phyloP scores from a whole-genome alignment of 495 filamentous ascomycete species.

The Cenococcum geophilum region DNA sequence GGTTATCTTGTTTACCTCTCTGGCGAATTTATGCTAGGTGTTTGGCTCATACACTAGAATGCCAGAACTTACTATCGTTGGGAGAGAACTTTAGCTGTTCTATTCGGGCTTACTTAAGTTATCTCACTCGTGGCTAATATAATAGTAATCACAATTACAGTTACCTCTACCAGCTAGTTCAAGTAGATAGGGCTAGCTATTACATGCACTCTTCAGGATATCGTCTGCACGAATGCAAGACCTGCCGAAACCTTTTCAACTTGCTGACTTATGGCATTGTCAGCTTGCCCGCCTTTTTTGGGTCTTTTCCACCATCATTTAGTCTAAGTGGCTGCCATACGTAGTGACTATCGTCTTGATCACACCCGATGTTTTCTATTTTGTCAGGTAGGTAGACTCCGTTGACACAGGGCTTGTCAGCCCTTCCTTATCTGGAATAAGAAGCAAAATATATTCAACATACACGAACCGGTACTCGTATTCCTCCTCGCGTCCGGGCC shows the following conservation, averaged over 20 bases:
- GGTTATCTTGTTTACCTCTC: conserved; percentile 8
- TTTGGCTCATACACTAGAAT: conserved; percentile 6
- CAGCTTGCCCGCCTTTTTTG: conserved; percentile 4
- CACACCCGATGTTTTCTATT: conserved; percentile 3
- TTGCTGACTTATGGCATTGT: conserved; percentile 10
- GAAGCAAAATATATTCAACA: conserved; percentile 1
- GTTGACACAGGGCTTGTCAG: conserved; percentile 2
- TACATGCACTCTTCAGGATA: conserved; percentile 5
- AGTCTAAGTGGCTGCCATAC: conserved; percentile 2
- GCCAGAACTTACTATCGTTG: conserved; percentile 1
- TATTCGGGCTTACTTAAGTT: conserved; percentile 7
- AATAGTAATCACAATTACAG: conserved; percentile 5
- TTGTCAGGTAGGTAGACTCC: conserved; percentile 4
- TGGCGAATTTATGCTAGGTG: neutral
- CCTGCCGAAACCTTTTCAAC: conserved; percentile 8
- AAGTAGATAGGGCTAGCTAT: conserved; percentile 7
- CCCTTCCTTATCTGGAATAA: conserved; percentile 11
- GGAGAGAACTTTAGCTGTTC: conserved; percentile 2
- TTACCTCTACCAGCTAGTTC: conserved; percentile 10
- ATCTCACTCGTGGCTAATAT: conserved; percentile 4
- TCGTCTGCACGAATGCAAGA: conserved; percentile 6
- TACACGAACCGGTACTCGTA: conserved; percentile 5
- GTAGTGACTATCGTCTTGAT: conserved; percentile 6
- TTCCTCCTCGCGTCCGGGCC: conserved; percentile 2
- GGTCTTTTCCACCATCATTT: conserved; percentile 1